Evolutionary conservation across 768 basidiomycete species (phyloP).

Genomic region (Hypholoma sublateritium): DNA sequence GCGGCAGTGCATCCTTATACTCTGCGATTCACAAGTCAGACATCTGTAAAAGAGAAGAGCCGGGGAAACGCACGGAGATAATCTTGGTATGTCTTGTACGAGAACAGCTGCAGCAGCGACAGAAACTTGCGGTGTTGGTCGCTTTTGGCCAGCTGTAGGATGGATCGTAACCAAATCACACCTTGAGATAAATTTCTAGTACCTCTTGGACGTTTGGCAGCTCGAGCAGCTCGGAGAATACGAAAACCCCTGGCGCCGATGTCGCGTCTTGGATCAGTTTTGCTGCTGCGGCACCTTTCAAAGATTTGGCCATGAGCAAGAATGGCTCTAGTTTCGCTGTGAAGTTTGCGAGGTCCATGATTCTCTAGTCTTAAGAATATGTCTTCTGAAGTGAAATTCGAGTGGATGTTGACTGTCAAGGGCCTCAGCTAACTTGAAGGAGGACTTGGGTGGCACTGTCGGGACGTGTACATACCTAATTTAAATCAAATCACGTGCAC

Average conservation of each 20-base stretch:
- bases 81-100: slow-evolving; percentile 84
- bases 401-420: neutral
- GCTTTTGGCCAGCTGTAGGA: slow-evolving; percentile 59
- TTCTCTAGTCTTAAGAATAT: neutral
- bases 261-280: slow-evolving; percentile 87
- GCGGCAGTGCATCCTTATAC: slow-evolving; percentile 63
- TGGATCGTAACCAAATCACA: neutral
- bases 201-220: slow-evolving; percentile 85
- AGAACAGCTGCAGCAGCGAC: slow-evolving; percentile 79
- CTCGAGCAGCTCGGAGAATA: slow-evolving; percentile 88
- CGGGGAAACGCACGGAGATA: slow-evolving; percentile 61
- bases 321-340: slow-evolving; percentile 83
- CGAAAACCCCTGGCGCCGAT: slow-evolving; percentile 86
- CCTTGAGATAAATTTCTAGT: slow-evolving; percentile 10
- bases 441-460: neutral
- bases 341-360: slow-evolving; percentile 67
- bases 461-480: no score
- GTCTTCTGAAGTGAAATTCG: neutral
- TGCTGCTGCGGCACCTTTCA: slow-evolving; percentile 90
- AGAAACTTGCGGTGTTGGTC: slow-evolving; percentile 64
- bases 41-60: neutral
- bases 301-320: slow-evolving; percentile 86
- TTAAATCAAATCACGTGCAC: no score
- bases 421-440: no score
- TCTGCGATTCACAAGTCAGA: slow-evolving; percentile 39